A percentile compares a stretch with the other conserved stretches of the same genome.
Conservation (phyloP, 1,139 yeast species). For the Citeromyces hawaiiensis region DNA sequence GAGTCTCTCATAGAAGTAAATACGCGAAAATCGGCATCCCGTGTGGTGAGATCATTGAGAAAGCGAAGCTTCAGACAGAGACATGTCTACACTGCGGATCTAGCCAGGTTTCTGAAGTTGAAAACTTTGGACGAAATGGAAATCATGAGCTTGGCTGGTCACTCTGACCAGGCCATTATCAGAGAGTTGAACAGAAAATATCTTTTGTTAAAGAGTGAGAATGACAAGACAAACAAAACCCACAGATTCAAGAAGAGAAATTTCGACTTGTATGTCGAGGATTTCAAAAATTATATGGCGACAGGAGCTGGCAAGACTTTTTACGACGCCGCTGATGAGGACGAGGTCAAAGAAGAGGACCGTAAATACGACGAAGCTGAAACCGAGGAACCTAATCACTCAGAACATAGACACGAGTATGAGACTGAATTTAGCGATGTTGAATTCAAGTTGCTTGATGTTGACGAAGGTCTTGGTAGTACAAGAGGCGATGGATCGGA, state of each 20-base stretch:
- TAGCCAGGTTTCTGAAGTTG: constrained; percentile 15
- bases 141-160: constrained; percentile 8
- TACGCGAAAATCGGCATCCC: too few relatives aligned
- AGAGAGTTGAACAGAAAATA: constrained; percentile 15
- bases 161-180: constrained; percentile 12
- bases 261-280: constrained; percentile 13
- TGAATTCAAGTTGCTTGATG: too few relatives aligned
- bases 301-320: constrained; percentile 8
- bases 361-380: too few relatives aligned
- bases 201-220: constrained; percentile 11
- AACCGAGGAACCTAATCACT: background rate
- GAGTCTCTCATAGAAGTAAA: too few relatives aligned
- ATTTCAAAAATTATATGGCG: constrained; percentile 11
- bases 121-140: constrained; percentile 13
- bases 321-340: constrained; percentile 6
- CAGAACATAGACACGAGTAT: background rate
- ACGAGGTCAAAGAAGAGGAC: too few relatives aligned
- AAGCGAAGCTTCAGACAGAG: constrained; percentile 12
- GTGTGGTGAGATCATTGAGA: constrained; percentile 1
- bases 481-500: background rate
- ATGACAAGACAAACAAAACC: constrained; percentile 10
- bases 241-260: constrained; percentile 15
- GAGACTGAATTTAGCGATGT: background rate
- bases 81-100: constrained; percentile 17
- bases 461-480: background rate